Conservation (phyloP, 495 filamentous ascomycete species). For the Neurospora hispaniola region DNA sequence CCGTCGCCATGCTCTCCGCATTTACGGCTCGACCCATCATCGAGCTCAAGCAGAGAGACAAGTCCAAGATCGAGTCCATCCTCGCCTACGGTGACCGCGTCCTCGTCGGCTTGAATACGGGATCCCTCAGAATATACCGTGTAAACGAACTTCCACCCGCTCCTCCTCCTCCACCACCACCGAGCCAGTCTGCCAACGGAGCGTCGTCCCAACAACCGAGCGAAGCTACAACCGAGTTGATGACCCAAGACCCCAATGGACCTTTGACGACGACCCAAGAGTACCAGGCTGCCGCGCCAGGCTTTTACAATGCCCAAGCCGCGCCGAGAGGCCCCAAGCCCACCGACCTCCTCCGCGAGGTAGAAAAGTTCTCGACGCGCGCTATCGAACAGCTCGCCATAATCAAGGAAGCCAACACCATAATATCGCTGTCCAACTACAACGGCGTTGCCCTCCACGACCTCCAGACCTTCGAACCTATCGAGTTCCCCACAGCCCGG, state of each 20-base stretch:
- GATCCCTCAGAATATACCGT: constrained; percentile 81
- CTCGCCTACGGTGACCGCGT: constrained; percentile 90
- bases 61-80: constrained; percentile 89
- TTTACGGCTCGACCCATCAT: constrained; percentile 93
- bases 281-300: background rate
- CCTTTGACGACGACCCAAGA: constrained; percentile 1
- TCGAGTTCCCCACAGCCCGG: constrained; percentile 53
- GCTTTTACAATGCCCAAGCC: constrained; percentile 18
- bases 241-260: background rate
- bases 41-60: constrained; percentile 91
- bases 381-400: constrained; percentile 87
- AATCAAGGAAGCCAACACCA: constrained; percentile 84
- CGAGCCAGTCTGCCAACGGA: constrained; percentile 18
- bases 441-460: constrained; percentile 75
- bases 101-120: constrained; percentile 82
- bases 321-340: constrained; percentile 35
- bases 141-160: constrained; percentile 49
- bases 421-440: constrained; percentile 82
- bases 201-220: constrained; percentile 12
- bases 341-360: constrained; percentile 79
- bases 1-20: constrained; percentile 79
- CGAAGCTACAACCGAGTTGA: background rate
- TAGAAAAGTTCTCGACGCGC: constrained; percentile 84
- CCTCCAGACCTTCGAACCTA: constrained; percentile 67
- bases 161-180: constrained; percentile 1